Base-by-base conservation (phyloP, 305 asterid species). In the Rubia balearica region DNA sequence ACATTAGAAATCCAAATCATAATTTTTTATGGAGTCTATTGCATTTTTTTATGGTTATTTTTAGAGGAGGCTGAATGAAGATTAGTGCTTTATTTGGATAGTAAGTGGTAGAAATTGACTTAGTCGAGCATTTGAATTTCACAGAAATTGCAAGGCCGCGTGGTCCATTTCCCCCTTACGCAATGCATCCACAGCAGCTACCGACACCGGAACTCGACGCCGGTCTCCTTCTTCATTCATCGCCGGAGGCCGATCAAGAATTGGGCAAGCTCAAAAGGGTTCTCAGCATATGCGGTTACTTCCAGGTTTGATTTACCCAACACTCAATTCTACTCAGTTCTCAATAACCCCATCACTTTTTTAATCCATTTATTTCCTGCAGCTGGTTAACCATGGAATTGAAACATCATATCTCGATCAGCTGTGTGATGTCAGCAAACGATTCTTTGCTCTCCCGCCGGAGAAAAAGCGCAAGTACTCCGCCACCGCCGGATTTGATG, bases 401-500 rank as follows among this genome's bases (percentile, higher is more conserved):
- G 78, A 74, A 22, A 74, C 67, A 22, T 74, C 81, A 16, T 73
- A 72, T 11, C 57, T 84, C 51, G 87, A 81, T 8, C 73, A 77
- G 59, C 75, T 84, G 45, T 78, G 41, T 8, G 71, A 69, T 4
- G 65, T 77, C 60, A 66, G 72, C 57, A 71, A 71, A 51, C 38
- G 74, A 16, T 86, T 86, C 78, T 82, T 86, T 14, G 67, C 71
- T 5, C 86, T 84, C 40, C 85, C 88, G 22, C 62, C 57, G 61
- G 83, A 82, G 66, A 85, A 86, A 85, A 86, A 83, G 65, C 65
- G 71, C 71, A 78, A 78, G 53, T 73, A 71, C 57, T 80, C 78
- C 10, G 71, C 82, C 74, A 70, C 78, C 14, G 83, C 74, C 71
- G 81, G 75, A 22, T 65, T 65, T 42, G 69, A 65, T 65, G 55